Evolutionary conservation across 2,329 filamentous ascomycete species (phyloP).

Genomic region (Pseudogymnoascus sp.): DNA sequence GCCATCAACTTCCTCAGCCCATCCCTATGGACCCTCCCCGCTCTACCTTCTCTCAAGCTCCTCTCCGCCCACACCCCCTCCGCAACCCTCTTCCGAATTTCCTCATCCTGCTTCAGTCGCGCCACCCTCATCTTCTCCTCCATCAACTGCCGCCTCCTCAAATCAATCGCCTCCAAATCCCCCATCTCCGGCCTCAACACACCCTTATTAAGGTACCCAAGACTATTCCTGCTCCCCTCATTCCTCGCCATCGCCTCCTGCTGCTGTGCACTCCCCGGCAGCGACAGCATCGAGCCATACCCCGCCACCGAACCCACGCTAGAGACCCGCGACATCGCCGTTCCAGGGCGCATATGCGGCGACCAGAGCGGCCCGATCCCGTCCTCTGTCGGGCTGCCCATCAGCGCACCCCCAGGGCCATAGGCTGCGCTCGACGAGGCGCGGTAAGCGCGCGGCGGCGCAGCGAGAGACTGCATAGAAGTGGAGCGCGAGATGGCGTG

Average conservation of each 20-base stretch:
- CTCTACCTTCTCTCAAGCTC: not conserved
- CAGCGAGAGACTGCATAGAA: not conserved
- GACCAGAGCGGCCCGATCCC: slow-evolving; percentile 5
- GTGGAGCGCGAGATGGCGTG: not conserved
- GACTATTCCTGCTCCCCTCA: slow-evolving; percentile 1
- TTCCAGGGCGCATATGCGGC: not conserved
- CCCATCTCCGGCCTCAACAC: slow-evolving; percentile 1
- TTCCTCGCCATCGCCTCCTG: not conserved
- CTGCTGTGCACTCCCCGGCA: not conserved
- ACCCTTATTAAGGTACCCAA: not conserved
- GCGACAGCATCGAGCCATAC: not conserved
- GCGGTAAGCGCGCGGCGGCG: not conserved
- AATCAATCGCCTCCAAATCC: slow-evolving; percentile 3
- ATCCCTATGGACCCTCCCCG: slow-evolving; percentile 14
- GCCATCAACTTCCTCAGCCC: slow-evolving; percentile 1
- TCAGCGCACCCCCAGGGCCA: not conserved
- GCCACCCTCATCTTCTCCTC: not conserved
- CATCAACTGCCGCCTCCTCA: slow-evolving; percentile 10
- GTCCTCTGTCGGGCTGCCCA: not conserved
- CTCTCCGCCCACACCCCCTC: slow-evolving; percentile 2
- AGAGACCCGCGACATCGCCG: not conserved
- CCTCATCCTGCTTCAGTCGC: slow-evolving; percentile 28
- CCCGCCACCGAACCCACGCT: not conserved
- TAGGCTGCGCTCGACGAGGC: not conserved
- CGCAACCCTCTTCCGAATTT: not conserved